Percentiles rank a stretch among this genome's conserved stretches.
Evolutionary conservation across 345 rosid species (phyloP).

Genomic region (Salix suchowensis): DNA sequence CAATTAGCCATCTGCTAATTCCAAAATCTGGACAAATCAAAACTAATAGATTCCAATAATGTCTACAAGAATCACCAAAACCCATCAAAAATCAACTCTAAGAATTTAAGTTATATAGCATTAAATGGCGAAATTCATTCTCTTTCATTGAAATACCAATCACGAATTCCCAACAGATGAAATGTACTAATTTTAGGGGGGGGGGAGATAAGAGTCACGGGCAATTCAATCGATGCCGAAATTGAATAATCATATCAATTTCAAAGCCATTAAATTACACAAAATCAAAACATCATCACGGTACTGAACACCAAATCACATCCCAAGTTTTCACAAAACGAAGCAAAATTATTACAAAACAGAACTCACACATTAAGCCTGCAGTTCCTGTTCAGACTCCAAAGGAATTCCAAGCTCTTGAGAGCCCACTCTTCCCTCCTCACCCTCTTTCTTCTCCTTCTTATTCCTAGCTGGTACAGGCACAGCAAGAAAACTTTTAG

Average conservation of each 20-base stretch:
- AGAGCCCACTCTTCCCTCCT: constrained; percentile 3
- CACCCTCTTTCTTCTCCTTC: constrained; percentile 23
- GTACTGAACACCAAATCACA: background rate
- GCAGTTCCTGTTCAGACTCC: constrained; percentile 54
- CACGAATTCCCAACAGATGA: background rate
- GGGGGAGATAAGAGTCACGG: background rate
- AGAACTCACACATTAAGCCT: constrained; percentile 19
- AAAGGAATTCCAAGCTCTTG: constrained; percentile 60
- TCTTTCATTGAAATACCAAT: background rate
- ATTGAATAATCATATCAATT: background rate
- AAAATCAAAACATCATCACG: background rate
- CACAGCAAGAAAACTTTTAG: constrained; percentile 63
- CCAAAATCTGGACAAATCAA: too few relatives aligned
- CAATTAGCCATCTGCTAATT: too few relatives aligned
- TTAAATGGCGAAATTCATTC: background rate
- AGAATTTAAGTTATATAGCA: too few relatives aligned
- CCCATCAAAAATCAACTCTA: too few relatives aligned
- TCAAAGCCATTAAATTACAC: background rate
- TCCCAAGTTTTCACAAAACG: background rate
- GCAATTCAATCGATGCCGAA: background rate
- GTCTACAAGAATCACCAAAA: too few relatives aligned
- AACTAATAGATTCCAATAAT: too few relatives aligned
- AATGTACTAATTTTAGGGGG: background rate
- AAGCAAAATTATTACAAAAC: constrained; percentile 10
- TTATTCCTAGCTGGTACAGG: constrained; percentile 32